A percentile compares a stretch with the other conserved stretches of the same genome.
Conservation (phyloP, 371 early-diverging fungal genomes). For the Dentiscutata heterogama region DNA sequence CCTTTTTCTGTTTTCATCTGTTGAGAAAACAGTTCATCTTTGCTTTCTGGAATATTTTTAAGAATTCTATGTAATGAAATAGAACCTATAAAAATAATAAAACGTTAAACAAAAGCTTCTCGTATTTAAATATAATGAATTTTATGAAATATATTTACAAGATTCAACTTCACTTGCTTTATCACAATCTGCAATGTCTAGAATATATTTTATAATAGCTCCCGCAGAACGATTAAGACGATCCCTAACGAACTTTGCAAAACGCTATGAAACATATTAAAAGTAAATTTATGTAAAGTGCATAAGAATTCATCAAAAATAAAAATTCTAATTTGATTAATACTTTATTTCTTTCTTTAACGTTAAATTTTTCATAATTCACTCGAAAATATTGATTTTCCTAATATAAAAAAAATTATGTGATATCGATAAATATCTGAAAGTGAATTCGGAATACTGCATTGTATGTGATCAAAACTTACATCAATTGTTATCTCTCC, state of each 20-base stretch:
- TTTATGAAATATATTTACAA: not conserved
- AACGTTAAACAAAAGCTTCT: not conserved
- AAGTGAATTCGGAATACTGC: too few relatives aligned
- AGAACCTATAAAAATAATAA: constrained; percentile 51
- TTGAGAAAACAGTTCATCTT: constrained; percentile 50
- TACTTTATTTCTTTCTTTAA: constrained; percentile 80
- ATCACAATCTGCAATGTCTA: constrained; percentile 59
- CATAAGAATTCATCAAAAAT: not conserved
- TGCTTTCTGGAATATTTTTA: constrained; percentile 59
- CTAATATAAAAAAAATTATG: constrained; percentile 48
- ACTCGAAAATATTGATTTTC: constrained; percentile 71
- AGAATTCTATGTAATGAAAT: constrained; percentile 69
- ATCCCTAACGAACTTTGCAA: constrained; percentile 71
- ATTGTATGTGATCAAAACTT: not conserved
- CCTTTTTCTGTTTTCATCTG: constrained; percentile 59
- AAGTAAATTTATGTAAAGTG: not conserved
- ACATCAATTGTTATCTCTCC: constrained; percentile 15
- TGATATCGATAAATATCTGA: too few relatives aligned
- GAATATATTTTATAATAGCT: constrained; percentile 64
- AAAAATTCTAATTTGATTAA: not conserved
- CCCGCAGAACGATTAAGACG: constrained; percentile 67
- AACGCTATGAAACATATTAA: constrained; percentile 51
- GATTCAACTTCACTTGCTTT: constrained; percentile 12
- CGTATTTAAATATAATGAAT: not conserved
- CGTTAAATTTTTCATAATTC: constrained; percentile 82